A percentile compares a stretch with the other conserved stretches of the same genome.
These are phyloP conservation scores for Rubus parviflorus DNA, from an alignment of 306 rosid species.

Conservation along the genomic window DNA sequence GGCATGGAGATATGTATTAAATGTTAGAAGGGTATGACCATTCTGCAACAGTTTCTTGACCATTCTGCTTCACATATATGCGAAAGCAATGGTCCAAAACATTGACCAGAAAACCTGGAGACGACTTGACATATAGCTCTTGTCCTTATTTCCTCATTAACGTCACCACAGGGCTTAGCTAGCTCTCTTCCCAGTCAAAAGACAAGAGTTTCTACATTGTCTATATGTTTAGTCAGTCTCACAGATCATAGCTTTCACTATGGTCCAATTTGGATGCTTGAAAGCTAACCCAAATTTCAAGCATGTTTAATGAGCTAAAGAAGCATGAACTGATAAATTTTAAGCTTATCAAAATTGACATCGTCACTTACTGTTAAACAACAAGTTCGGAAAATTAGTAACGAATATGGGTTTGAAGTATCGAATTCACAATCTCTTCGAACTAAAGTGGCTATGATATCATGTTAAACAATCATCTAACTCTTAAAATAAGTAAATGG, in stretches of 20 bases:
- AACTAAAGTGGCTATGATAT: background rate
- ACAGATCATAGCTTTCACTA: background rate
- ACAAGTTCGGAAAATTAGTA: background rate
- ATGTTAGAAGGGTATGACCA: slow-evolving; percentile 19
- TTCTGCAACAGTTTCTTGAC: slow-evolving; percentile 36
- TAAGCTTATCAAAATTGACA: background rate
- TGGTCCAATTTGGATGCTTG: background rate
- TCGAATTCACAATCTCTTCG: too few species aligned
- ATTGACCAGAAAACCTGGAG: slow-evolving; percentile 50
- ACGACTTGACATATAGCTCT: background rate
- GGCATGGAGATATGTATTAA: slow-evolving; percentile 25
- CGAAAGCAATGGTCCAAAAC: slow-evolving; percentile 21
- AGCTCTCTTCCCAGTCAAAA: slow-evolving; percentile 16
- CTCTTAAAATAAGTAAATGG: too few species aligned
- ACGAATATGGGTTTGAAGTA: background rate
- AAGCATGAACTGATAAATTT: background rate
- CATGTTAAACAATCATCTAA: background rate
- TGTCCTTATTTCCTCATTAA: slow-evolving; percentile 25
- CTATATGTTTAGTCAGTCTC: background rate
- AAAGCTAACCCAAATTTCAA: background rate
- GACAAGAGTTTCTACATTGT: background rate
- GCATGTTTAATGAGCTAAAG: background rate
- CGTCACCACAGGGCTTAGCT: background rate
- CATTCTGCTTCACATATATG: slow-evolving; percentile 22
- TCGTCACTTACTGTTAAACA: background rate